Evolutionary conservation across 495 filamentous ascomycete genomes (phyloP), one percentile per base, ranked within the genome.

Genomic region (Hypoxylon fuscum): DNA sequence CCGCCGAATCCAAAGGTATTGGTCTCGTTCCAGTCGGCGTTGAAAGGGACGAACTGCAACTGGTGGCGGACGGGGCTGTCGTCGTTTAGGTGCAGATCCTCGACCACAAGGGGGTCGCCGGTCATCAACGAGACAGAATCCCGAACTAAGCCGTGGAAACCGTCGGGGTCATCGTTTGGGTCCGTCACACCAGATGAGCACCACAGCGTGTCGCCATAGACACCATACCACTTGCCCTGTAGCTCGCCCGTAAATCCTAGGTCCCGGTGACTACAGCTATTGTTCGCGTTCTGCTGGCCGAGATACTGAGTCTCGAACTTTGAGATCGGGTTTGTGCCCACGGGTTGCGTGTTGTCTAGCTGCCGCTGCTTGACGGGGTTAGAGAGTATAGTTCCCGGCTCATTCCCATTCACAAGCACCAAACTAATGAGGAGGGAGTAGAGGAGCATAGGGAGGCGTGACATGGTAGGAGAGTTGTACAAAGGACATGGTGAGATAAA

Each of bases 231-330:
- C 46, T 68, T 66, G 2, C 74, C 68, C 1, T 59, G 54, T 1
- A 78, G 34, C n/a, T 66, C 40, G 10, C 74, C 76, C 0, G 76
- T 69, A 64, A 77, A 79, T 18, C 76, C 76, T n/a, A 77, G 67
- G 50, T 77, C 76, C 14, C 76, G 72, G 29, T 69, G 66, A 25
- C 63, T 69, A 65, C 71, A 75, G 65, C 69, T 76, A 55, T 77
- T 77, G 34, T 55, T 56, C 23, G 73, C 62, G 12, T 40, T 55
- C 38, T 79, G 76, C 54, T 65, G 66, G 18, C 76, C 76, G 7
- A 77, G 72, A 35, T 51, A 66, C 27, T 51, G 12, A 9, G 66
- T 65, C 3, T 40, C 34, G 47, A 60, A 59, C 20, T 59, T 38
- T 2, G 27, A 23, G 40, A 77, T 64, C 21, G 72, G 68, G 52